A percentile compares a stretch with the other conserved stretches of the same genome.
These are phyloP conservation scores for Fusarium praegraminearum DNA, from an alignment of 2,329 filamentous ascomycete species.

Conservation along the genomic window DNA sequence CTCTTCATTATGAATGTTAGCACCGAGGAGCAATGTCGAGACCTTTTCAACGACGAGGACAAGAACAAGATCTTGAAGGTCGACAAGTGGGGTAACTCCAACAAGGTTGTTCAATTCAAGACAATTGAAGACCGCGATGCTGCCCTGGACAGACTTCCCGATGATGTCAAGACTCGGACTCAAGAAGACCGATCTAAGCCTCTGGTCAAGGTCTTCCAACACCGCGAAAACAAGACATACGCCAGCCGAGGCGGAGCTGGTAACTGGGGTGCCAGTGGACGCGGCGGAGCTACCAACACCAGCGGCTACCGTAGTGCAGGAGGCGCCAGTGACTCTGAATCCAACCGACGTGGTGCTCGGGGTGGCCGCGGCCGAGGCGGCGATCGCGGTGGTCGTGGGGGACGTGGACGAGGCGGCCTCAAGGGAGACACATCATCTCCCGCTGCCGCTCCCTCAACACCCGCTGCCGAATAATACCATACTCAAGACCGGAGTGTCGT, in stretches of 20 bases:
- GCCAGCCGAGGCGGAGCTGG: constrained; percentile 73
- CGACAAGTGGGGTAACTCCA: constrained; percentile 81
- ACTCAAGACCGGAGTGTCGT: constrained; percentile 27
- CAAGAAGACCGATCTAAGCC: constrained; percentile 82
- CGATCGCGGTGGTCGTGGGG: constrained; percentile 68
- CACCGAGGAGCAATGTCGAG: constrained; percentile 83
- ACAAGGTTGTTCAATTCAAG: constrained; percentile 89
- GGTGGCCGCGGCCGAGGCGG: constrained; percentile 69
- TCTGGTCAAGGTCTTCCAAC: constrained; percentile 85
- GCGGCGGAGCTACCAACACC: constrained; percentile 68
- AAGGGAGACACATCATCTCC: constrained; percentile 71
- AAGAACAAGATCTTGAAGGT: constrained; percentile 82
- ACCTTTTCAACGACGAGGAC: constrained; percentile 86
- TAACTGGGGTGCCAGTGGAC: constrained; percentile 74
- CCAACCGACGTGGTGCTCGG: constrained; percentile 66
- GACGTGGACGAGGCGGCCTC: constrained; percentile 66
- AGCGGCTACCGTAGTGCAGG: constrained; percentile 87
- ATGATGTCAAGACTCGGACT: constrained; percentile 79
- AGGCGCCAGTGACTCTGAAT: constrained; percentile 78
- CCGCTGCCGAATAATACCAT: constrained; percentile 54
- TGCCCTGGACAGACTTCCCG: constrained; percentile 79
- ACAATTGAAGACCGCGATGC: constrained; percentile 82
- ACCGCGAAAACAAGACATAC: constrained; percentile 69
- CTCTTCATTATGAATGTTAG: constrained; percentile 91
- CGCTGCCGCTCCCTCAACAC: constrained; percentile 64